phyloP scores from a whole-genome alignment of 2,329 filamentous ascomycete species.

The Exophiala dermatitidis region DNA sequence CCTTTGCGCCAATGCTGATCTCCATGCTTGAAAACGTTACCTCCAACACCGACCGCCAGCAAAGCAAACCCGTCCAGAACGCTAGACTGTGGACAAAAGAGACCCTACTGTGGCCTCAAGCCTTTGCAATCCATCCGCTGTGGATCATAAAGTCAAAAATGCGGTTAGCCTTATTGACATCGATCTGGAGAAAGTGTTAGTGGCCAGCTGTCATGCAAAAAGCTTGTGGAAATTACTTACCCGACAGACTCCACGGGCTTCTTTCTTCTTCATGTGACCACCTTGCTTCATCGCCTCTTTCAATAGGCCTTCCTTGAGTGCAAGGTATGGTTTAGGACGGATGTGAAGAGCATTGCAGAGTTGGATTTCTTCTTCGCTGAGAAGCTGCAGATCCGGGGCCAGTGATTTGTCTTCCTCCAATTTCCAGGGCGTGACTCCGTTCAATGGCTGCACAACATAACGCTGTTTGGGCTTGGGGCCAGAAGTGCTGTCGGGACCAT shows the following conservation, averaged over 20 bases:
- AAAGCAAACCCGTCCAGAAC: no score
- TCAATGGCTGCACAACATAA: slow-evolving; percentile 46
- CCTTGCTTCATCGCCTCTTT: slow-evolving; percentile 86
- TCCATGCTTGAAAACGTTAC: background rate
- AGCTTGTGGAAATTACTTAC: slow-evolving; percentile 29
- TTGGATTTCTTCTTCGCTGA: slow-evolving; percentile 76
- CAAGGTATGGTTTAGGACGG: slow-evolving; percentile 88
- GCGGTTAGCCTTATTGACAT: slow-evolving; percentile 73
- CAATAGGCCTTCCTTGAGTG: slow-evolving; percentile 87
- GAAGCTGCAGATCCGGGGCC: slow-evolving; percentile 65
- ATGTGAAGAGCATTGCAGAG: slow-evolving; percentile 77
- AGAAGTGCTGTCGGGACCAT: slow-evolving; percentile 36
- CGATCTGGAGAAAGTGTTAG: slow-evolving; percentile 48
- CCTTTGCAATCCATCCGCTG: slow-evolving; percentile 84
- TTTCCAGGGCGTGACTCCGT: slow-evolving; percentile 46
- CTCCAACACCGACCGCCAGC: background rate
- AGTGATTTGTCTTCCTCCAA: slow-evolving; percentile 68
- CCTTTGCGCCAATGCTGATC: no score
- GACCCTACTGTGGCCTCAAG: slow-evolving; percentile 38
- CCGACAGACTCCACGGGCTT: slow-evolving; percentile 75
- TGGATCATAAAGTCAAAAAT: slow-evolving; percentile 95
- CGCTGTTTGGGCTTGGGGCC: slow-evolving; percentile 39
- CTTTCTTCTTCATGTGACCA: slow-evolving; percentile 86
- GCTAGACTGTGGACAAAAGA: background rate
- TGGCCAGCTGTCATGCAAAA: background rate